A percentile compares a stretch with the other conserved stretches of the same genome.
These are phyloP conservation scores for Grammothele lineata DNA, from an alignment of 768 basidiomycete species.

Conservation along the genomic window DNA sequence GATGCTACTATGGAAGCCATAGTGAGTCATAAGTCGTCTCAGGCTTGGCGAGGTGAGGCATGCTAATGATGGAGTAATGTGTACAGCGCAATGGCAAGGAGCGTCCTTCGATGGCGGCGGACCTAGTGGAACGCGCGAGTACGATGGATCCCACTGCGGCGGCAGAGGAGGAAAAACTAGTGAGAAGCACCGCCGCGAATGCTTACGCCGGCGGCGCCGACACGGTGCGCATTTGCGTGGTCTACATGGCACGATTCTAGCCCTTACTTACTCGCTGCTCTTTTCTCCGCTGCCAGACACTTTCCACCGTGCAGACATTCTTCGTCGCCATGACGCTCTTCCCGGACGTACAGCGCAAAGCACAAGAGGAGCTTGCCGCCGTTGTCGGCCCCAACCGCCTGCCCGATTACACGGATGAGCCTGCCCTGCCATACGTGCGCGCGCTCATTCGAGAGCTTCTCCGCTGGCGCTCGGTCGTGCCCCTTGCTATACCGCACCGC, in stretches of 20 bases:
- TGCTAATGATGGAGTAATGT: neutral
- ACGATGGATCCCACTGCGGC: neutral
- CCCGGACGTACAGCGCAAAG: constrained; percentile 23
- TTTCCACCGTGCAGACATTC: constrained; percentile 22
- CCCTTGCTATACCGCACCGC: constrained; percentile 16
- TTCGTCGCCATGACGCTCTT: constrained; percentile 27
- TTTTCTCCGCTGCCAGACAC: constrained; percentile 11
- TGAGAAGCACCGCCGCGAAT: neutral
- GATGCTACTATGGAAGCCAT: constrained; percentile 4
- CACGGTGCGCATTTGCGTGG: neutral
- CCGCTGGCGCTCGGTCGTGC: constrained; percentile 24
- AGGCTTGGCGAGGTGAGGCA: neutral
- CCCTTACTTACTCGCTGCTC: neutral
- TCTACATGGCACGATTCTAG: too few relatives aligned
- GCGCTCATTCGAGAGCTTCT: constrained; percentile 22
- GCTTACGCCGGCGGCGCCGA: constrained; percentile 8
- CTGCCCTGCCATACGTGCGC: constrained; percentile 19
- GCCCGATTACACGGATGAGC: constrained; percentile 20
- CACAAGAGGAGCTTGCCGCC: constrained; percentile 26
- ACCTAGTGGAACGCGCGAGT: neutral
- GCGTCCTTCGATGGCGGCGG: constrained; percentile 1
- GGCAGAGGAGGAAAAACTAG: neutral
- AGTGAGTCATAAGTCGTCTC: neutral
- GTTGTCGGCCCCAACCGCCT: constrained; percentile 23
- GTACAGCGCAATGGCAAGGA: neutral